These are phyloP conservation scores for Backusella circina DNA, from an alignment of 192 early-diverging fungal genomes.

Conservation along the genomic window DNA sequence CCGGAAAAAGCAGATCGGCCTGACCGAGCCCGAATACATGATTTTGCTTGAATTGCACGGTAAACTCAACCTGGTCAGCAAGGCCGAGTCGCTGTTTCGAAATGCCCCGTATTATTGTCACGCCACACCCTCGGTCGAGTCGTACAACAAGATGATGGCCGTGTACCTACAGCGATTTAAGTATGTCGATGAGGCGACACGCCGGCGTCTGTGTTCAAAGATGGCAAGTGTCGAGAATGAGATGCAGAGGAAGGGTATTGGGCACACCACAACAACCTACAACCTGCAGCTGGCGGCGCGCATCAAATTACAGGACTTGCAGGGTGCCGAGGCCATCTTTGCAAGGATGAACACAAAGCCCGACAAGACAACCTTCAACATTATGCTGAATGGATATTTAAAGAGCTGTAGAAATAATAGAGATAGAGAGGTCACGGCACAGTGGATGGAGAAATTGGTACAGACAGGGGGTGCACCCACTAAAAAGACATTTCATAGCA, in stretches of 20 bases:
- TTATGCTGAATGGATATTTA: constrained; percentile 5
- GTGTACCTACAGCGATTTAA: constrained; percentile 9
- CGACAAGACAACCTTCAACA: constrained; percentile 19
- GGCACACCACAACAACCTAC: not conserved
- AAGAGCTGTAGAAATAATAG: constrained; percentile 1
- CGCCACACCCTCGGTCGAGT: not conserved
- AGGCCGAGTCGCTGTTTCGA: constrained; percentile 15
- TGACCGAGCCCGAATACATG: not conserved
- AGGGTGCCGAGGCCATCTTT: constrained; percentile 6
- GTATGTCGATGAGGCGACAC: not conserved
- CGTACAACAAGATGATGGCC: constrained; percentile 7
- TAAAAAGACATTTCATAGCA: constrained; percentile 10
- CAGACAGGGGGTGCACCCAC: constrained; percentile 6
- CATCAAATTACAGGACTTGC: constrained; percentile 5
- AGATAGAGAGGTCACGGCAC: not conserved
- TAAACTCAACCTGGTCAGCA: not conserved
- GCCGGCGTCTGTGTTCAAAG: not conserved
- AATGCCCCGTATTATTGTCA: constrained; percentile 2
- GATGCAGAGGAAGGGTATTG: not conserved
- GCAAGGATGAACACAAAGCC: not conserved
- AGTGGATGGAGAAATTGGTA: constrained; percentile 22
- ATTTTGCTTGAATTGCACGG: constrained; percentile 13
- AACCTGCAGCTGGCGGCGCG: constrained; percentile 13
- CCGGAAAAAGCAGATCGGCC: not conserved
- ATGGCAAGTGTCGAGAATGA: not conserved